Evolutionary conservation across 345 rosid species (phyloP), one percentile per base, ranked within the genome.

Genomic region (Eucalyptus curtisii): DNA sequence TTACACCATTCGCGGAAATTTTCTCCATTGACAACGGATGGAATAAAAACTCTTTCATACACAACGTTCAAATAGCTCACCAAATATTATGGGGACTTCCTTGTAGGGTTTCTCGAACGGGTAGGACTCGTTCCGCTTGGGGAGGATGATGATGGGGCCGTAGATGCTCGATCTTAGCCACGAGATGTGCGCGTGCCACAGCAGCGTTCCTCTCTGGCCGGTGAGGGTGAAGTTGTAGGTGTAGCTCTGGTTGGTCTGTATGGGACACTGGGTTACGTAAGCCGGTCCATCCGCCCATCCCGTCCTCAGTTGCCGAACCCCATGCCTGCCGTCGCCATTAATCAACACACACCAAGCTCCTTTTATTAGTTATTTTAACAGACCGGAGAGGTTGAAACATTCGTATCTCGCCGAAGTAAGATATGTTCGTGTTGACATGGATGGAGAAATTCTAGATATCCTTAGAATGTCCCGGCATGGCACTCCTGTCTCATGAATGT

Each of bases 131-230:
- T 91, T 92, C 27, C 31, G 91, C 88, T 76, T 91, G 10, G 95
- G 97, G 89, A 95, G 93, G 90, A 95, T 93, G 88, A 94, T 90
- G 10, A 95, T 92, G 22, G 97, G 93, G 57, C 95, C 97, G 80
- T 94, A 87, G 86, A 95, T 37, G 14, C 94, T 88, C 9, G 94
- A 90, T 89, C 97, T 91, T 27, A 95, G 89, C 96, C 96, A 94
- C 31, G 95, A 92, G 45, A 90, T 85, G 88, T 97, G 99, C 87
- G 97, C 97, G 90, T 96, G 98, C 93, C 95, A 97, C 7, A 89
- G 91, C 13, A 94, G 91, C 49, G 97, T 94, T 85, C 96, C 96
- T 90, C 95, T 91, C 86, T 94, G 96, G 33, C 95, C 97, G 24
- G 91, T 90, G 45, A 93, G 89, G 49, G 96, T 95, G 94, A 95